Evolutionary conservation across 169 alveolate species (phyloP), one percentile per base, ranked within the genome.

Genomic region (Theileria orientalis): DNA sequence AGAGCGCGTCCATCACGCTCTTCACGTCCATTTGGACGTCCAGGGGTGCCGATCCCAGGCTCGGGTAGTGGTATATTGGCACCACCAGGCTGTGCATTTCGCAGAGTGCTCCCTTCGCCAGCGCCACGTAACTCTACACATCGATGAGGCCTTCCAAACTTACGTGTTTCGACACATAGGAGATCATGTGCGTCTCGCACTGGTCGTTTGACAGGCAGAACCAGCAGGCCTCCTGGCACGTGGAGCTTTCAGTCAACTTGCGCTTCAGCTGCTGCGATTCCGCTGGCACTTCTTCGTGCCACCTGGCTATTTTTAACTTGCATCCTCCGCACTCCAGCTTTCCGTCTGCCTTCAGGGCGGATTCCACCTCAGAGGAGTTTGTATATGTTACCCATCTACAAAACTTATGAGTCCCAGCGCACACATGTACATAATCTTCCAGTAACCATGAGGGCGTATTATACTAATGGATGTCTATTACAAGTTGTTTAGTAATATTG

Each of bases 251-350:
- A 13, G 63, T 40, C 40, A 69, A 63, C 27, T 61, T 71, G 13
- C 74, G 16, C 37, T 68, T 68, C 16, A 14, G 37, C 25, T 27
- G 44, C 3, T 9, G n/a, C 51, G 3, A 1, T 32, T 71, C 79
- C 29, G 73, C 14, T 1, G 83, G 83, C 40, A 70, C 40, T 1
- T 21, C 66, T 33, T 78, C 83, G 35, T 63, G 21, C 83, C 83
- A 72, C 35, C 47, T 57, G 13, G 42, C 19, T n/a, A 79, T 79
- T 35, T 64, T 72, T 56, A 79, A 33, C 56, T 61, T 57, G 60
- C 87, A 79, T 7, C 87, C 87, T 6, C 87, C 87, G 42, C 87
- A 79, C 37, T 79, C 87, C 30, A 79, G 73, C 66, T 79, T 79
- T 40, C 74, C 83, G 59, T 79, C 73, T 0, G 87, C 87, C 30